Evolutionary conservation across 2,329 filamentous ascomycete species (phyloP).

Genomic region (Xylaria sp.): DNA sequence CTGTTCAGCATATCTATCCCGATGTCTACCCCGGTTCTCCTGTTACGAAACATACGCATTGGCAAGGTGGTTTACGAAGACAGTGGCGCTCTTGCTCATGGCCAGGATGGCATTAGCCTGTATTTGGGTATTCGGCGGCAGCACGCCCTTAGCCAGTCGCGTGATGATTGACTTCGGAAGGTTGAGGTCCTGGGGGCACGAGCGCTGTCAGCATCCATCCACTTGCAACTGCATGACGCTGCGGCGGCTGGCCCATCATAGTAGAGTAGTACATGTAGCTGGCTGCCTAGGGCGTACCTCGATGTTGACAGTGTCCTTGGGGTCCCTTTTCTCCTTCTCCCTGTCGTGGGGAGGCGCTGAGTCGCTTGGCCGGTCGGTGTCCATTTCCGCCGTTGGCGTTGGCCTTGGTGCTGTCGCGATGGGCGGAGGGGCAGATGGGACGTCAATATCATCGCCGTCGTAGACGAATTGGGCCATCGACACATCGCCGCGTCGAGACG

Average conservation of each 20-base stretch:
- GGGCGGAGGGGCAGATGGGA: conserved; percentile 24
- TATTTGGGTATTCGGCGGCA: conserved; percentile 80
- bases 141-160: conserved; percentile 75
- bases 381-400: conserved; percentile 35
- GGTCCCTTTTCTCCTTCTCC: conserved; percentile 39
- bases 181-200: conserved; percentile 63
- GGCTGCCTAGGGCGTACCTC: conserved; percentile 47
- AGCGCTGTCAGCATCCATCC: conserved; percentile 15
- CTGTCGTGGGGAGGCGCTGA: conserved; percentile 32
- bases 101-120: conserved; percentile 81
- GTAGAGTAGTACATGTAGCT: too few species aligned
- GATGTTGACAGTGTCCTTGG: conserved; percentile 50
- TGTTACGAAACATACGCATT: conserved; percentile 60
- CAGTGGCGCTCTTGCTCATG: conserved; percentile 78
- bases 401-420: conserved; percentile 29
- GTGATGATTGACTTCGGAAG: conserved; percentile 82
- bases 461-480: conserved; percentile 50
- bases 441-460: conserved; percentile 42
- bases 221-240: not conserved
- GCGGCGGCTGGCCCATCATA: too few species aligned
- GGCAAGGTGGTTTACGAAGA: conserved; percentile 81
- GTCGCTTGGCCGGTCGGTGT: conserved; percentile 39
- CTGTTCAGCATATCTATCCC: not conserved
- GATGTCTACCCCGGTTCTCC: not conserved
- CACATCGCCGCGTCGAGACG: conserved; percentile 47